Conservation (phyloP, 768 basidiomycete genomes). For the Rhizopogon vinicolor region DNA sequence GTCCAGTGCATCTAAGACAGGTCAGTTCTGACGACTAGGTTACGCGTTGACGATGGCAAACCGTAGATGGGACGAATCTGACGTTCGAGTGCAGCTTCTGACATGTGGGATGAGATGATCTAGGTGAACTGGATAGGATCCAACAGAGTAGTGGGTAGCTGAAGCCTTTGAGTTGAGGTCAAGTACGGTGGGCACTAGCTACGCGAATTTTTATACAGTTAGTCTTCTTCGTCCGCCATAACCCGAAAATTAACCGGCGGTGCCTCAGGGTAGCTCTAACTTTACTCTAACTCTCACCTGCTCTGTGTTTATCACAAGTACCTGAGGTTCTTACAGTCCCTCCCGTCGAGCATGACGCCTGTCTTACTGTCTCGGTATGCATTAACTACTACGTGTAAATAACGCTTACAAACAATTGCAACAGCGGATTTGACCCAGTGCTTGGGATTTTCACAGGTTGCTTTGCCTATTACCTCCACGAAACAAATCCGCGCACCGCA, state of each 20-base stretch:
- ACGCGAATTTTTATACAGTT: slow-evolving; percentile 19
- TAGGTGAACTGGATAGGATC: slow-evolving; percentile 1
- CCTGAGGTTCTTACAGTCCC: background rate
- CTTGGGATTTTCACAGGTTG: slow-evolving; percentile 76
- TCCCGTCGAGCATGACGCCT: slow-evolving; percentile 33
- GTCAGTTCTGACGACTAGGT: background rate
- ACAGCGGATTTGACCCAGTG: slow-evolving; percentile 63
- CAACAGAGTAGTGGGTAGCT: slow-evolving; percentile 1
- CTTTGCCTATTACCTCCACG: slow-evolving; percentile 76
- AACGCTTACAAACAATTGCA: background rate
- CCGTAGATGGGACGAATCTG: slow-evolving; percentile 87
- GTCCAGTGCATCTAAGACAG: slow-evolving; percentile 70
- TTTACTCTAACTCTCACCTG: too few species aligned
- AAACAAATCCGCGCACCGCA: slow-evolving; percentile 73
- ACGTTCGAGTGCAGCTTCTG: slow-evolving; percentile 62
- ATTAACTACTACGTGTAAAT: slow-evolving; percentile 2
- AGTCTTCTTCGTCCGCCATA: slow-evolving; percentile 17
- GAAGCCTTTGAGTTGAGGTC: slow-evolving; percentile 1
- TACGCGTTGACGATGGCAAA: slow-evolving; percentile 26
- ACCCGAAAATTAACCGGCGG: slow-evolving; percentile 21
- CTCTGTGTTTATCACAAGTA: too few species aligned
- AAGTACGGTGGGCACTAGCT: slow-evolving; percentile 1
- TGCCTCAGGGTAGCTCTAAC: background rate
- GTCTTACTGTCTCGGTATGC: slow-evolving; percentile 28
- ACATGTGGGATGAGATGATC: slow-evolving; percentile 31